phyloP scores from a whole-genome alignment of 768 basidiomycete genomes.

The Leucocoprinus birnbaumii region DNA sequence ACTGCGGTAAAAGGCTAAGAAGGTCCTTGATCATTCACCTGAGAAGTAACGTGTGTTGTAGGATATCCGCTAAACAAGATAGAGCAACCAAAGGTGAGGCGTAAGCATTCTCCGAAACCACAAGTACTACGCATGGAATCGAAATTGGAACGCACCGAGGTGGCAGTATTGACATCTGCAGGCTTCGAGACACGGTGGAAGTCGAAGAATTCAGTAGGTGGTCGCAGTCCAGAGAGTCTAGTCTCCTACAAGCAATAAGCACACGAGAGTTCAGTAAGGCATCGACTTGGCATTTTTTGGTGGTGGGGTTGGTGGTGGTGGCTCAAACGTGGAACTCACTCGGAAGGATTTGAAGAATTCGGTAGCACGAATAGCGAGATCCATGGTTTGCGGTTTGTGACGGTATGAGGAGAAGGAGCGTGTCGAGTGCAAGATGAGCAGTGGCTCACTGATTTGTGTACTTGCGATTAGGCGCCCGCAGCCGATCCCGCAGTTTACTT shows the following conservation, averaged over 20 bases:
- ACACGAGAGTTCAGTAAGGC: background rate
- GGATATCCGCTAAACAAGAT: conserved; percentile 70
- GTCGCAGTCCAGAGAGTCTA: conserved; percentile 69
- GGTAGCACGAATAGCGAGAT: conserved; percentile 57
- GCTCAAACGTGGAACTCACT: conserved; percentile 36
- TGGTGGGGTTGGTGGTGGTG: background rate
- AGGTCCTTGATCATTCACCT: conserved; percentile 34
- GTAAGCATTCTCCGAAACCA: background rate
- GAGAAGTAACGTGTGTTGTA: conserved; percentile 94
- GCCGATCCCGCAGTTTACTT: conserved; percentile 13
- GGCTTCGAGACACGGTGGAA: conserved; percentile 80
- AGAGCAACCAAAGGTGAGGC: background rate
- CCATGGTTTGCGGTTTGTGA: conserved; percentile 45
- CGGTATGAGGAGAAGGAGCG: conserved; percentile 16
- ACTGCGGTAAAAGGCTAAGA: background rate
- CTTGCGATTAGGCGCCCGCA: conserved; percentile 6
- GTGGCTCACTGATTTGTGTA: conserved; percentile 10
- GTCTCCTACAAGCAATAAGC: conserved; percentile 58
- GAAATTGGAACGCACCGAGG: conserved; percentile 47
- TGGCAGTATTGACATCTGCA: conserved; percentile 76
- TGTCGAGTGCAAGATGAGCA: conserved; percentile 9
- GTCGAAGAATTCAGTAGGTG: conserved; percentile 81
- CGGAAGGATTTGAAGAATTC: conserved; percentile 70
- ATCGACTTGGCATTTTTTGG: too few relatives aligned
- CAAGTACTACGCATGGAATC: background rate